Evolutionary conservation across 345 rosid genomes (phyloP), one percentile per base, ranked within the genome.

Genomic region (Cardamine occulta): DNA sequence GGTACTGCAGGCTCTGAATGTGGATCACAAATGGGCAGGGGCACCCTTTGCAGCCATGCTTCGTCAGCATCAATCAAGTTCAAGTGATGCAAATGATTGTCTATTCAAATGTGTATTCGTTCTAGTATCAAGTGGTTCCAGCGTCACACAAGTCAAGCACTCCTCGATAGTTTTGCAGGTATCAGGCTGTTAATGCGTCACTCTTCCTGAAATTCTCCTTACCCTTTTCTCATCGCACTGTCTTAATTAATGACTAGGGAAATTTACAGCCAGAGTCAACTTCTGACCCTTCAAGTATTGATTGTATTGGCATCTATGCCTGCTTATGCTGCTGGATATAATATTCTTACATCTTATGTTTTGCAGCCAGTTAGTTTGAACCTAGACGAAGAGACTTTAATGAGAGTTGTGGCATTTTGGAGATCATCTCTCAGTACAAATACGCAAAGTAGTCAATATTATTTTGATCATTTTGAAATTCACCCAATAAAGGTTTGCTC

Each of bases 381-480:
- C 85, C 76, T 91, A 62, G 98, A 94, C 65, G 98, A 91, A 84
- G 97, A 88, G 85, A 87, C 96, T 58, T 76, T 94, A 48, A 87
- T 89, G 96, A 91, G 85, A 86, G 61, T 88, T 72, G 95, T 87
- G 75, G 78, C 96, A 74, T 91, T 93, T 79, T 93, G 90, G 93
- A 88, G 98, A 82, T 77, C 88, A 62, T 91, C 97, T 73, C 91
- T 89, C 51, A 87, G 92, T 68, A 83, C 96, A 45, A 87, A 53
- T 65, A 81, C 87, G 74, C 85, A 81, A 53, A 88, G 95, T 85
- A 88, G 63, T 79, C 96, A 85, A 75, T 89, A 83, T 74, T 91
- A 94, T 83, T 91, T 94, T 77, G 96, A 93, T 78, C 84, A 91
- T 85, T 89, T 93, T 85, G 98, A 91, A 85, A 85, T 91, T 79